These are phyloP conservation scores for Neurospora sp. DNA, from an alignment of 495 filamentous ascomycete species.

Conservation along the genomic window DNA sequence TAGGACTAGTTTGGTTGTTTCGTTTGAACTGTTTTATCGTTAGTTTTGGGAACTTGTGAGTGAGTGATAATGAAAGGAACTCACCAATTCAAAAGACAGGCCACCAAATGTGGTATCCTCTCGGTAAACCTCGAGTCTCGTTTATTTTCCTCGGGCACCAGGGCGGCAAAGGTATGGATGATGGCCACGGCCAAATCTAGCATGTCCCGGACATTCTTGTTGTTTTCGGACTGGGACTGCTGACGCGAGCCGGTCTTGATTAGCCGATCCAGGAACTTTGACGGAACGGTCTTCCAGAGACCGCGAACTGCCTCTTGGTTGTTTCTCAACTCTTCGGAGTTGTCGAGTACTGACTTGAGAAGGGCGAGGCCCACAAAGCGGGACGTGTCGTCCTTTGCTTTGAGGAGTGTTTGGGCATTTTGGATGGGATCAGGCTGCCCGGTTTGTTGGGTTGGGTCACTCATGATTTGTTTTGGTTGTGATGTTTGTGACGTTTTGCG, in stretches of 20 bases:
- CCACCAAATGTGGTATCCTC: constrained; percentile 40
- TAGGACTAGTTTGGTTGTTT: constrained; percentile 40
- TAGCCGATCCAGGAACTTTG: constrained; percentile 50
- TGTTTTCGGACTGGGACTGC: constrained; percentile 4
- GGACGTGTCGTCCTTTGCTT: constrained; percentile 50
- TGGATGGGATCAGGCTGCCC: constrained; percentile 15
- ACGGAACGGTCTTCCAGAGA: constrained; percentile 47
- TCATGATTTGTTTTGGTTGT: constrained; percentile 3
- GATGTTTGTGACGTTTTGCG: neutral
- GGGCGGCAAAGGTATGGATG: constrained; percentile 45
- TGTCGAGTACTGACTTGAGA: constrained; percentile 50
- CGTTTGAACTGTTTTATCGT: constrained; percentile 32
- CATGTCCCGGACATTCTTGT: constrained; percentile 42
- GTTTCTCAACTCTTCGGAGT: constrained; percentile 32
- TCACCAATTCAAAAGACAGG: constrained; percentile 44
- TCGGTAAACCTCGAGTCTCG: constrained; percentile 34
- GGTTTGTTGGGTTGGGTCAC: neutral
- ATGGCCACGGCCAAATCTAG: constrained; percentile 50
- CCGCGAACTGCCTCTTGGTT: constrained; percentile 24
- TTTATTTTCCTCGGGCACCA: constrained; percentile 37
- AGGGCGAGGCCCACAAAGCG: constrained; percentile 58
- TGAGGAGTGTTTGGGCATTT: constrained; percentile 39
- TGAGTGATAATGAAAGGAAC: neutral
- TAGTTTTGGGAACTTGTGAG: constrained; percentile 1
- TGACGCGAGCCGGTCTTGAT: constrained; percentile 37